Evolutionary conservation across 1,284 basidiomycete species (phyloP).

Genomic region (Trametes versicolor): DNA sequence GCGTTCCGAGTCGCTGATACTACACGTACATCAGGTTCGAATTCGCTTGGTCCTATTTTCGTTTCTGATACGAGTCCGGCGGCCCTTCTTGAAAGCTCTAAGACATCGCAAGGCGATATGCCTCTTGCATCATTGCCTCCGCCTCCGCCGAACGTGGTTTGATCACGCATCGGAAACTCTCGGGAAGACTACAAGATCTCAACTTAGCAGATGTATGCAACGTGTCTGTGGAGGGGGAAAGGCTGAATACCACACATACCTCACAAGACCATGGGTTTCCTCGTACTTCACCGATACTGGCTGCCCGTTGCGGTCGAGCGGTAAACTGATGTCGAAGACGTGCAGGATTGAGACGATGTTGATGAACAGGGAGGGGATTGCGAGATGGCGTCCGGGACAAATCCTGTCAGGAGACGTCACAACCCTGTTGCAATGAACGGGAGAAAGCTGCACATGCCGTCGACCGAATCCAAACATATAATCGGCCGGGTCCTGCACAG

Average conservation of each 20-base stretch:
- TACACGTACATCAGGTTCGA: too few species aligned
- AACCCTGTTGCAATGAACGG: neutral
- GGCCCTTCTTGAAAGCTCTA: too few species aligned
- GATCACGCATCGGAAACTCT: slow-evolving; percentile 28
- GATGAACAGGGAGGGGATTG: slow-evolving; percentile 16
- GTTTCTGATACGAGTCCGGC: too few species aligned
- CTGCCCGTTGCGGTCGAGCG: slow-evolving; percentile 11
- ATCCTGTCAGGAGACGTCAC: neutral
- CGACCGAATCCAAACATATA: slow-evolving; percentile 20
- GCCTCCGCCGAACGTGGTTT: slow-evolving; percentile 28
- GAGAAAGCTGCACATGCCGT: neutral
- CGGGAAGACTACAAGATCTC: neutral
- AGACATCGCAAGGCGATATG: neutral
- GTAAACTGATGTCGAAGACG: slow-evolving; percentile 17
- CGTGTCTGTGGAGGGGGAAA: neutral
- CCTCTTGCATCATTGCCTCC: slow-evolving; percentile 16
- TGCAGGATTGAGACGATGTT: slow-evolving; percentile 19
- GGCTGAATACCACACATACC: neutral
- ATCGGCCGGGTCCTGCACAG: slow-evolving; percentile 3
- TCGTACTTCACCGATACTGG: slow-evolving; percentile 1
- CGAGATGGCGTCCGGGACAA: slow-evolving; percentile 25
- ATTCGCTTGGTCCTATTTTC: too few species aligned
- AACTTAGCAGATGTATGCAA: neutral
- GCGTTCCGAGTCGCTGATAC: too few species aligned
- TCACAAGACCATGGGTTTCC: neutral